Evolutionary conservation across 257 asterid genomes (phyloP).

Genomic region (Dorcoceras hygrometricum): DNA sequence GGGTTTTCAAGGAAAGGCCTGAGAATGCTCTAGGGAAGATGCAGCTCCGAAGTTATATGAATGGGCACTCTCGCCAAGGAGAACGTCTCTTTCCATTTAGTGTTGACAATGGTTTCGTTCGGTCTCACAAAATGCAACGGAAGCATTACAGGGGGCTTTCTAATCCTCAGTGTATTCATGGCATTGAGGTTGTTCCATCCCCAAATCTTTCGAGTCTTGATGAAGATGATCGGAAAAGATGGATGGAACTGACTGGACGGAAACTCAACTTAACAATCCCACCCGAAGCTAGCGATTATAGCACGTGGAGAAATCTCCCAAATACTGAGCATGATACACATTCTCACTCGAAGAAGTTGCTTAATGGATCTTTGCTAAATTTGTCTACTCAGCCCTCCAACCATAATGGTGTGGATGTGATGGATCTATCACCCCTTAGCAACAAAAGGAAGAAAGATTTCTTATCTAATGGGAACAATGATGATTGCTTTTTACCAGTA

Average conservation of each 20-base stretch:
- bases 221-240: slow-evolving; percentile 63
- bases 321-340: slow-evolving; percentile 58
- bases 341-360: slow-evolving; percentile 49
- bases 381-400: slow-evolving; percentile 48
- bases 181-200: slow-evolving; percentile 52
- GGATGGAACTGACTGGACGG: slow-evolving; percentile 68
- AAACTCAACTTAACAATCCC: slow-evolving; percentile 48
- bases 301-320: slow-evolving; percentile 66
- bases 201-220: slow-evolving; percentile 50
- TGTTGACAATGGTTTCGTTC: slow-evolving; percentile 60
- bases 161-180: slow-evolving; percentile 74
- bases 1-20: slow-evolving; percentile 79
- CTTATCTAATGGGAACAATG: slow-evolving; percentile 43
- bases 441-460: slow-evolving; percentile 61
- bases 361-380: slow-evolving; percentile 58
- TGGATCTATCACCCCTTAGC: slow-evolving; percentile 49
- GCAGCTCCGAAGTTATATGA: slow-evolving; percentile 79
- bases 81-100: slow-evolving; percentile 72
- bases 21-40: slow-evolving; percentile 80
- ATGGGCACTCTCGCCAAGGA: slow-evolving; percentile 78
- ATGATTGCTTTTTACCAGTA: slow-evolving; percentile 36
- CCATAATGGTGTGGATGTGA: slow-evolving; percentile 38
- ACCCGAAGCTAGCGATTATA: slow-evolving; percentile 57
- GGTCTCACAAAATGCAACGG: slow-evolving; percentile 75
- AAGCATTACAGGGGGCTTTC: slow-evolving; percentile 75